phyloP scores from a whole-genome alignment of 495 filamentous ascomycete species.

The Penicillium parvum region DNA sequence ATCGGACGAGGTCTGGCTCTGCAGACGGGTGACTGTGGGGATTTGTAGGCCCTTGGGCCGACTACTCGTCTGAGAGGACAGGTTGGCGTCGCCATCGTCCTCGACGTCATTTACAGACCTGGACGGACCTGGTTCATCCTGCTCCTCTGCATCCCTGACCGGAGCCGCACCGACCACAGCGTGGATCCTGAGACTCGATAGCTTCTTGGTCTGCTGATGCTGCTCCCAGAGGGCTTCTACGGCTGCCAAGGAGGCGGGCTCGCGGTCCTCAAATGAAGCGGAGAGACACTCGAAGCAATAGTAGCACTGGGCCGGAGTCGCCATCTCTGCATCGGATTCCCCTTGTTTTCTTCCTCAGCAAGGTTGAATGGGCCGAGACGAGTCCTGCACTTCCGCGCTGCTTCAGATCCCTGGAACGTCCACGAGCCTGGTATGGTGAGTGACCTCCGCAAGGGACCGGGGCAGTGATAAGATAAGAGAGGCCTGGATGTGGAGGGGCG shows the following conservation, averaged over 20 bases:
- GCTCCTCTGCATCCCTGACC: slow-evolving; percentile 17
- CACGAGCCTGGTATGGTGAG: not conserved
- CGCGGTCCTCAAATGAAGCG: slow-evolving; percentile 58
- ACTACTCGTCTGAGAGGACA: slow-evolving; percentile 11
- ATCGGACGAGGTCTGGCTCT: slow-evolving; percentile 32
- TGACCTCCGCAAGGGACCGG: slow-evolving; percentile 7
- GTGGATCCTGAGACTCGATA: slow-evolving; percentile 26
- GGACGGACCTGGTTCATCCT: slow-evolving; percentile 12
- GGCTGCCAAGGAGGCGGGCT: slow-evolving; percentile 53
- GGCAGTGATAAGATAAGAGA: slow-evolving; percentile 19
- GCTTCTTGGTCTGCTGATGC: slow-evolving; percentile 43
- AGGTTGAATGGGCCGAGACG: not conserved
- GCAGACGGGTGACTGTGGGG: slow-evolving; percentile 32
- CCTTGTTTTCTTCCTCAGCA: not conserved
- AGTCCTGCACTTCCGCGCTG: slow-evolving; percentile 2
- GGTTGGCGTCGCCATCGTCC: slow-evolving; percentile 27
- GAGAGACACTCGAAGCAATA: slow-evolving; percentile 85
- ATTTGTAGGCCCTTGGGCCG: slow-evolving; percentile 25
- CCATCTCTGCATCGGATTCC: slow-evolving; percentile 60
- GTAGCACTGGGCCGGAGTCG: slow-evolving; percentile 75
- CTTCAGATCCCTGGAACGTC: slow-evolving; percentile 5
- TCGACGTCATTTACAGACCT: slow-evolving; percentile 26
- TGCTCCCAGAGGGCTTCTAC: slow-evolving; percentile 71
- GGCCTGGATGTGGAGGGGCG: slow-evolving; percentile 3
- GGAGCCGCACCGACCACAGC: not conserved